Evolutionary conservation across 1,139 yeast species (phyloP), one percentile per base, ranked within the genome.

Genomic region (Entelexis sorbosivorans): DNA sequence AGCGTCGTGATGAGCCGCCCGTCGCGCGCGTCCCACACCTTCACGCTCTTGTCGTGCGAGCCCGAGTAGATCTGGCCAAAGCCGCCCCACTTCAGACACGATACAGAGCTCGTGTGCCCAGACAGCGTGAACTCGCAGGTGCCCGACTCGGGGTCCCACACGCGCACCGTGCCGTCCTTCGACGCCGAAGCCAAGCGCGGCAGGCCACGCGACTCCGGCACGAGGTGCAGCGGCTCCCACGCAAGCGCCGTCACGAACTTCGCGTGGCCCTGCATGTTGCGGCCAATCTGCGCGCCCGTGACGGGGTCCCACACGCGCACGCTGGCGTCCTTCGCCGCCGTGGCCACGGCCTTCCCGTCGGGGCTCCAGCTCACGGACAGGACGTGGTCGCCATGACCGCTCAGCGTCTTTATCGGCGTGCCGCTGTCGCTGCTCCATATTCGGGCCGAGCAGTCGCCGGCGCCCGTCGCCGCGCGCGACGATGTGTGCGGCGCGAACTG

Each of bases 31-130:
- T 86, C 93, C 99, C 99, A 91, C 1, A 86, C 86, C 66, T 82
- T 82, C 59, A 91, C 83, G 3, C 96, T 85, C 65, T 88, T 91
- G 67, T 91, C 99, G 64, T 91, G 98, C 8, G 97, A 88, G 2
- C 88, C 93, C 47, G 95, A 80, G 66, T 89, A 93, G 44, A 91
- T 74, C 33, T 83, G 73, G 53, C 91, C 88, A 43, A 81, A 73
- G 1, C 98, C 98, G 52, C 96, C 86, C 99, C 99, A 91, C 66
- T 82, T 87, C 32, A 89, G 94, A 69, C 97, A 87, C 5, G 96
- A 82, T 2, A 91, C 96, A 0, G 94, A 77, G 51, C 84, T 78
- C 44, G 88, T 77, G 64, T 91, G 99, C 0, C 98, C 97, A 55
- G 87, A 77, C 76, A 91, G 72, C 4, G 94, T 82, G 64, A 76